Evolutionary conservation across 2,329 filamentous ascomycete species (phyloP).

Genomic region (Metarhizium brunneum): DNA sequence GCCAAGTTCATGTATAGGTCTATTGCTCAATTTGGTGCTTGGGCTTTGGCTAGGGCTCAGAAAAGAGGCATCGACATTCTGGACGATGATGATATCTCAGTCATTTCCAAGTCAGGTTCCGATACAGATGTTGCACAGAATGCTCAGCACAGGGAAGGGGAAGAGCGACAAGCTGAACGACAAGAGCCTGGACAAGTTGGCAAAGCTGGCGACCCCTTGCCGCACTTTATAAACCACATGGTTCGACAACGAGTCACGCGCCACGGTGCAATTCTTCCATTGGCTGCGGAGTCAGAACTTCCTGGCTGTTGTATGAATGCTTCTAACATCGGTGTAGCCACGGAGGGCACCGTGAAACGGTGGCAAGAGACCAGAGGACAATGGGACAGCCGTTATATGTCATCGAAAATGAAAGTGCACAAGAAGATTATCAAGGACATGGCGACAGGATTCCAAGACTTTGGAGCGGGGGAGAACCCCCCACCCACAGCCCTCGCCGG

Average conservation of each 20-base stretch:
- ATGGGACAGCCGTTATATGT: conserved; percentile 66
- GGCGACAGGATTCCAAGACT: conserved; percentile 59
- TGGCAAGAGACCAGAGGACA: conserved; percentile 69
- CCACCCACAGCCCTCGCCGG: conserved; percentile 78
- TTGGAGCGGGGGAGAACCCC: conserved; percentile 63
- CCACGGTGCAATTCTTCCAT: conserved; percentile 62
- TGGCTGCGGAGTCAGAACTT: conserved; percentile 57
- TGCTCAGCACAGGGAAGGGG: conserved; percentile 11
- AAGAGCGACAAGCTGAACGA: conserved; percentile 11
- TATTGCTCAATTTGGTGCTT: conserved; percentile 86
- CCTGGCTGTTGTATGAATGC: conserved; percentile 53
- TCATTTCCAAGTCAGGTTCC: conserved; percentile 56
- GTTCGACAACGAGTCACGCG: conserved; percentile 80
- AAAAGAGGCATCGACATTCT: conserved; percentile 70
- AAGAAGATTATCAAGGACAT: conserved; percentile 66
- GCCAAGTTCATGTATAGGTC: conserved; percentile 94
- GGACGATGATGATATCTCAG: conserved; percentile 67
- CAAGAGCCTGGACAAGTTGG: conserved; percentile 47
- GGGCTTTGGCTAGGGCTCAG: conserved; percentile 79
- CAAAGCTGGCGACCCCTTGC: conserved; percentile 77
- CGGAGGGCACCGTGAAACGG: conserved; percentile 67
- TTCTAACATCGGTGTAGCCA: conserved; percentile 67
- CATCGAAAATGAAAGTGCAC: conserved; percentile 61
- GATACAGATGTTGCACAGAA: conserved; percentile 18
- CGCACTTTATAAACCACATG: conserved; percentile 76